These are phyloP conservation scores for Leptographium galeiforme DNA, from an alignment of 2,329 filamentous ascomycete genomes.

Conservation along the genomic window DNA sequence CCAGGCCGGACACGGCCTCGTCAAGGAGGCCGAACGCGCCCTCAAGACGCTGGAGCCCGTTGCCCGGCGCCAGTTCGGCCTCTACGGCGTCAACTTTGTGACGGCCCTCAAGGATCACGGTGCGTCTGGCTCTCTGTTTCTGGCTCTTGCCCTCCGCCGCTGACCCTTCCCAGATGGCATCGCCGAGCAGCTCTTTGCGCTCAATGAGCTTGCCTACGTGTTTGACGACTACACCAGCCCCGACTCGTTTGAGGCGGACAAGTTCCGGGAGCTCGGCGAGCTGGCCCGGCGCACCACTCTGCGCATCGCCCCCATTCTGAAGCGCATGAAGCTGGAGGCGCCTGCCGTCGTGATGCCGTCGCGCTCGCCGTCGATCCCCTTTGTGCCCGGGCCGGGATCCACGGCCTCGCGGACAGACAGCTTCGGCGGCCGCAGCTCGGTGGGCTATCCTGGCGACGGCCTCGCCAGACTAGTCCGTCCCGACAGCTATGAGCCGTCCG, in stretches of 20 bases:
- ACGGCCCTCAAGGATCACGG: constrained; percentile 40
- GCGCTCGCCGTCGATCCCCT: neutral
- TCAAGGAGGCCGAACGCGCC: constrained; percentile 24
- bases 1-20: constrained; percentile 27
- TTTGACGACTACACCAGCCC: constrained; percentile 41
- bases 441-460: neutral
- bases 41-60: constrained; percentile 35
- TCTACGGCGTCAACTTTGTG: constrained; percentile 36
- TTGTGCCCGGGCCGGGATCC: no score
- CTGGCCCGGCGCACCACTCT: constrained; percentile 34
- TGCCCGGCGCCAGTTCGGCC: constrained; percentile 32
- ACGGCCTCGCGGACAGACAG: constrained; percentile 2
- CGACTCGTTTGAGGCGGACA: constrained; percentile 35
- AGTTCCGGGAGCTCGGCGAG: constrained; percentile 34
- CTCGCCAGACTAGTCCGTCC: neutral
- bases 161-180: constrained; percentile 29
- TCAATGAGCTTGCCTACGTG: constrained; percentile 39
- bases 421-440: neutral
- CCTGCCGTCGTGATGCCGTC: neutral
- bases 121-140: constrained; percentile 14
- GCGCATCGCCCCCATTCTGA: constrained; percentile 34
- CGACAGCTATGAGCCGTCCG: neutral
- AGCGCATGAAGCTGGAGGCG: constrained; percentile 36
- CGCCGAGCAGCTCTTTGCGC: constrained; percentile 29
- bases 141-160: neutral